These are phyloP conservation scores for Puccinia hordei DNA, from an alignment of 1,284 basidiomycete species.

Conservation along the genomic window DNA sequence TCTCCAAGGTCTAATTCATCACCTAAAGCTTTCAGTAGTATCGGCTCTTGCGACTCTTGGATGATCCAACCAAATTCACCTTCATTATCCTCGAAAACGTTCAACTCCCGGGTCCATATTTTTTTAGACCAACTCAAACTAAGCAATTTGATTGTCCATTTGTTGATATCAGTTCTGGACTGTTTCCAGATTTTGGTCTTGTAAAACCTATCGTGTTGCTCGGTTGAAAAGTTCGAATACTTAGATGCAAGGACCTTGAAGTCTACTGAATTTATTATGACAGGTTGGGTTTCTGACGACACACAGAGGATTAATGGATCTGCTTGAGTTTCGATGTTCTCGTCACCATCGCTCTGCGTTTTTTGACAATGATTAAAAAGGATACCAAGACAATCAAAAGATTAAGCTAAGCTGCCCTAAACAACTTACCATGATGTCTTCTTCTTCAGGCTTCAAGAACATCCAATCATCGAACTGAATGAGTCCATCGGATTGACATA, in stretches of 20 bases:
- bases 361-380: not conserved
- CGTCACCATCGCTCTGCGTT: constrained; percentile 25
- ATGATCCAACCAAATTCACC: constrained; percentile 15
- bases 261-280: constrained; percentile 12
- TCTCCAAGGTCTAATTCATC: constrained; percentile 21
- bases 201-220: constrained; percentile 1
- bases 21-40: constrained; percentile 5
- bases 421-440: not conserved
- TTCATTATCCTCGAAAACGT: not conserved
- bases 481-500: constrained; percentile 27
- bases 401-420: not conserved
- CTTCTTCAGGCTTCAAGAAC: constrained; percentile 7
- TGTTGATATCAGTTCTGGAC: not conserved
- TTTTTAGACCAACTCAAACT: constrained; percentile 34
- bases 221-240: constrained; percentile 11
- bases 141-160: constrained; percentile 27
- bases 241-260: constrained; percentile 21
- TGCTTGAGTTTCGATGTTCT: not conserved
- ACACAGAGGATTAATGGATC: constrained; percentile 22
- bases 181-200: constrained; percentile 24
- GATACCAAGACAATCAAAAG: not conserved
- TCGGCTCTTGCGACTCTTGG: constrained; percentile 12
- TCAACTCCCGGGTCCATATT: constrained; percentile 27
- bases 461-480: constrained; percentile 37
- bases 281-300: constrained; percentile 2